Conservation (phyloP, 306 rosid species). For the Ochetophila trinervis region DNA sequence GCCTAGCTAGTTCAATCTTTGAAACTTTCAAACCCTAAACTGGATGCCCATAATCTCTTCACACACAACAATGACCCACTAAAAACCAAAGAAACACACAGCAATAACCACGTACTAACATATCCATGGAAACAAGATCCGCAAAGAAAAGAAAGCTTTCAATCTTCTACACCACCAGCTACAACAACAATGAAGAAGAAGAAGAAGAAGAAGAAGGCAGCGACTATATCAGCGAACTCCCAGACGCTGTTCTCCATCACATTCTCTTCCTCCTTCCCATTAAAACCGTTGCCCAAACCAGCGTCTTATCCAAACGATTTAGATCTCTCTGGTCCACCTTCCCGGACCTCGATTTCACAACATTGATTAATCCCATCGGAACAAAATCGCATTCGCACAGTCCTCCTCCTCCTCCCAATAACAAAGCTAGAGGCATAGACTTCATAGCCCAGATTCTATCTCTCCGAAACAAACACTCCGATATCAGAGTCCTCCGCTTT, state of each 20-base stretch:
- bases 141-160: conserved; percentile 42
- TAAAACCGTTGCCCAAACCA: conserved; percentile 56
- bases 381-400: not conserved
- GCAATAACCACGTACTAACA: not conserved
- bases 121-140: conserved; percentile 67
- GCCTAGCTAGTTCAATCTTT: conserved; percentile 30
- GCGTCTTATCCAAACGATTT: conserved; percentile 64
- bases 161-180: not conserved
- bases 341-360: conserved; percentile 82
- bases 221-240: conserved; percentile 71
- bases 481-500: conserved; percentile 55
- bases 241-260: conserved; percentile 61
- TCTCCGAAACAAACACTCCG: conserved; percentile 42
- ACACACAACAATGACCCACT: conserved; percentile 3
- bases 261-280: conserved; percentile 61
- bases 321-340: conserved; percentile 58
- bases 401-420: too few relatives aligned
- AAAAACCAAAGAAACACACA: not conserved
- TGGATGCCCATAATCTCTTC: conserved; percentile 13
- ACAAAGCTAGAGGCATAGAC: too few relatives aligned
- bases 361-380: conserved; percentile 24
- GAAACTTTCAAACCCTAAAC: conserved; percentile 50
- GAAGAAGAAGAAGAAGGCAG: not conserved
- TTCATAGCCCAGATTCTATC: conserved; percentile 52
- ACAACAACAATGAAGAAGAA: not conserved